Evolutionary conservation across 805 yeast genomes (phyloP).

Genomic region (Candida yuanshanica): DNA sequence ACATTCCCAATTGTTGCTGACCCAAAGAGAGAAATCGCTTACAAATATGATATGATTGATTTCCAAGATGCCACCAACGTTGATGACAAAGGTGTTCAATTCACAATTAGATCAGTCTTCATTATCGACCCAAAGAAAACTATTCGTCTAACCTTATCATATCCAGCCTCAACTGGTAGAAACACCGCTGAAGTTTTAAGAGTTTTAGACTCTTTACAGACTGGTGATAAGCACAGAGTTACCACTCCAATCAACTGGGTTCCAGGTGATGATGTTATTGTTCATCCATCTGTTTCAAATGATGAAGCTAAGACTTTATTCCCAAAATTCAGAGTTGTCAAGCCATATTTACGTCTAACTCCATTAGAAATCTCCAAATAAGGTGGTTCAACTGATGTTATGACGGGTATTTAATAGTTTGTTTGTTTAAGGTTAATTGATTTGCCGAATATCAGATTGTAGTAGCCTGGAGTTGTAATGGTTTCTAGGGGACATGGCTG

Average conservation of each 20-base stretch:
- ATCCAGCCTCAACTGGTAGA: slow-evolving; percentile 73
- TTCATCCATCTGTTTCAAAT: slow-evolving; percentile 59
- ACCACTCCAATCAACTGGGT: slow-evolving; percentile 74
- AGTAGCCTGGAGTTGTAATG: too few species aligned
- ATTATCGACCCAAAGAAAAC: slow-evolving; percentile 64
- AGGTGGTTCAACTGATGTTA: background rate
- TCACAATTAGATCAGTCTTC: slow-evolving; percentile 68
- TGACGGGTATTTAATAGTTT: background rate
- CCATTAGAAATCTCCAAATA: slow-evolving; percentile 20
- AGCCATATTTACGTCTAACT: slow-evolving; percentile 60
- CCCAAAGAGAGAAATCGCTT: slow-evolving; percentile 53
- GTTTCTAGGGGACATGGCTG: too few species aligned
- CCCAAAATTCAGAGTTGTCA: slow-evolving; percentile 55
- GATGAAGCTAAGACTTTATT: slow-evolving; percentile 54
- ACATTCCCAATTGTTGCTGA: slow-evolving; percentile 69
- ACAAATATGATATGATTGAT: slow-evolving; percentile 64
- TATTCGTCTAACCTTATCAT: slow-evolving; percentile 56
- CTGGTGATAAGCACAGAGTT: slow-evolving; percentile 53
- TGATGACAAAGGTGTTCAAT: slow-evolving; percentile 57
- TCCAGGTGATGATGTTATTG: slow-evolving; percentile 67
- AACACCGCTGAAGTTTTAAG: slow-evolving; percentile 71
- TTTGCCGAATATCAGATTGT: background rate
- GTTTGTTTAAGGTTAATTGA: background rate
- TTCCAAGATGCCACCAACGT: slow-evolving; percentile 63
- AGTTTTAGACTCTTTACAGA: slow-evolving; percentile 64